These are phyloP conservation scores for Mycena amicta DNA, from an alignment of 768 basidiomycete species.

Conservation along the genomic window DNA sequence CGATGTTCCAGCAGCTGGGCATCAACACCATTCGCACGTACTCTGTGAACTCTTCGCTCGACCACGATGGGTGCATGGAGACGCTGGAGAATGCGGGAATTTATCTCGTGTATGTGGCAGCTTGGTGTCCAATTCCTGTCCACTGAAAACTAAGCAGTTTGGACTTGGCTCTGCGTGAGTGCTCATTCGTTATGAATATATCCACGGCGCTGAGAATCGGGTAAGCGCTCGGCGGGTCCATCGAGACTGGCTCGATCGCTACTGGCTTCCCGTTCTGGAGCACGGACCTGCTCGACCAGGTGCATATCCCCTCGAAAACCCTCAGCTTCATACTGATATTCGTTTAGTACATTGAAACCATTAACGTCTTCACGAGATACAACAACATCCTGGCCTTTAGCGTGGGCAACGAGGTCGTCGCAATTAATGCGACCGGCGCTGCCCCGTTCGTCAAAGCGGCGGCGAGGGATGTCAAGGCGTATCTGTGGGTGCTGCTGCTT, in stretches of 20 bases:
- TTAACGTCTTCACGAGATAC: constrained; percentile 80
- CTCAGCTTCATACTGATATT: too few species aligned
- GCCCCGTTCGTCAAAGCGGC: constrained; percentile 89
- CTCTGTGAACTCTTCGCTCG: constrained; percentile 77
- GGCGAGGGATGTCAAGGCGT: constrained; percentile 84
- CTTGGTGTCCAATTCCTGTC: too few species aligned
- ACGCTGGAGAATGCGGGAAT: constrained; percentile 77
- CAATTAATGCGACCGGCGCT: constrained; percentile 55
- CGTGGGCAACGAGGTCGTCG: constrained; percentile 83
- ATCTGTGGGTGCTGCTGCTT: constrained; percentile 61
- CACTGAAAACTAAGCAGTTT: constrained; percentile 51
- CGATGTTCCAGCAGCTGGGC: constrained; percentile 71
- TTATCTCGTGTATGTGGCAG: constrained; percentile 76
- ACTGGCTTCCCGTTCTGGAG: constrained; percentile 62
- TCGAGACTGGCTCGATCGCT: constrained; percentile 61
- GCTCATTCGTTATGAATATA: background rate
- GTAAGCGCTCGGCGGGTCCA: constrained; percentile 60
- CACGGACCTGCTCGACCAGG: constrained; percentile 56
- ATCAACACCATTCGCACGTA: constrained; percentile 87
- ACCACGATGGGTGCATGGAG: constrained; percentile 89
- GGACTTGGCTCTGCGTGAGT: constrained; percentile 71
- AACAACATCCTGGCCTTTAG: constrained; percentile 90
- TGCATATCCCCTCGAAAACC: too few species aligned
- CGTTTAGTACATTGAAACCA: constrained; percentile 73
- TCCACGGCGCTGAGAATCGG: background rate